Conservation (phyloP, 768 basidiomycete genomes). For the Gloeophyllum trabeum region DNA sequence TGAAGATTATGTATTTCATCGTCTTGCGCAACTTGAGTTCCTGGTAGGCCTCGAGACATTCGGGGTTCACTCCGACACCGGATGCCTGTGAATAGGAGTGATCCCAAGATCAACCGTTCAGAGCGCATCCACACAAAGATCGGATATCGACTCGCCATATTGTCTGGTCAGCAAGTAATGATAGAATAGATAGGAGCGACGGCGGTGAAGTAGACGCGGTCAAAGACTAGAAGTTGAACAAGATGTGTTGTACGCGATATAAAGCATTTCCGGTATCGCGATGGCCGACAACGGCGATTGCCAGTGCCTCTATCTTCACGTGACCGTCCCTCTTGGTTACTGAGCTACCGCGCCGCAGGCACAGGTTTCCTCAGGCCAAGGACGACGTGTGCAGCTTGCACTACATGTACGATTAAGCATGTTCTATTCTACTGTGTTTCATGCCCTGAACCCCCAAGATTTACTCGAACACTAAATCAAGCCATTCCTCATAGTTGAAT, state of each 20-base stretch:
- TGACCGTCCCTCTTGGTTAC: no score
- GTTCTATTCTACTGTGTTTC: no score
- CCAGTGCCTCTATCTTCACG: slow-evolving; percentile 10
- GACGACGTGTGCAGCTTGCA: no score
- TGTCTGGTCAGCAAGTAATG: neutral
- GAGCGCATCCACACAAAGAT: slow-evolving; percentile 3
- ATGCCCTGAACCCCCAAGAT: no score
- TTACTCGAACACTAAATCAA: slow-evolving; percentile 61
- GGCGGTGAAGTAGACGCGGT: neutral
- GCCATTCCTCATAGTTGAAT: slow-evolving; percentile 77
- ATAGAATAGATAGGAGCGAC: neutral
- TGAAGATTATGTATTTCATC: slow-evolving; percentile 78
- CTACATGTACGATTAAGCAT: no score
- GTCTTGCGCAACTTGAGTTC: slow-evolving; percentile 69
- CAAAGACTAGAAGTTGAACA: no score
- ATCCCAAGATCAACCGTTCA: neutral
- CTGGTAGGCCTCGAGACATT: slow-evolving; percentile 53
- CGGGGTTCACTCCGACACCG: slow-evolving; percentile 47
- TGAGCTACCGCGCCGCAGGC: no score
- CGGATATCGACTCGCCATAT: neutral
- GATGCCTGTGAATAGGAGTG: slow-evolving; percentile 34
- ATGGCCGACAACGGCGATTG: slow-evolving; percentile 15
- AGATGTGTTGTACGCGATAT: slow-evolving; percentile 9
- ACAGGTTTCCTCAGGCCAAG: no score
- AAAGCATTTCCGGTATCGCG: slow-evolving; percentile 14